Percentiles rank a stretch among this genome's conserved stretches.
Evolutionary conservation across 1,284 basidiomycete genomes (phyloP).

Genomic region (Ustilago esculenta): DNA sequence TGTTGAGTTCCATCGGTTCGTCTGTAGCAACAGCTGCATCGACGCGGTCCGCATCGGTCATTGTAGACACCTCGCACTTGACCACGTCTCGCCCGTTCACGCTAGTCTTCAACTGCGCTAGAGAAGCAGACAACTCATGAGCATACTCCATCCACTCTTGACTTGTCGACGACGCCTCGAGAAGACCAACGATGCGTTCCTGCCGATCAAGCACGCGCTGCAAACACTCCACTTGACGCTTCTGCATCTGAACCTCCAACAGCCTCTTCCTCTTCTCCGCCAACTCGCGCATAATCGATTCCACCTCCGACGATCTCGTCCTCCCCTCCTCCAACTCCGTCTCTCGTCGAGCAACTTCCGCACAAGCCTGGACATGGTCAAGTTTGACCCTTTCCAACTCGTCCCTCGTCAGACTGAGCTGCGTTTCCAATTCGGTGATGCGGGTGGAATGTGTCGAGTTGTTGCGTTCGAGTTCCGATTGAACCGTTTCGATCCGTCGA

Average conservation of each 20-base stretch:
- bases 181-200: conserved; percentile 17
- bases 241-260: conserved; percentile 21
- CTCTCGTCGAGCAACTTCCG: too few relatives aligned
- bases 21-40: background rate
- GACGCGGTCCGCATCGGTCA: background rate
- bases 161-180: background rate
- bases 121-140: background rate
- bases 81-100: background rate
- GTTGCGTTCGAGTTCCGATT: background rate
- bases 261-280: conserved; percentile 21
- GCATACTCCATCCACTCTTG: conserved; percentile 9
- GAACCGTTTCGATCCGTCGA: too few relatives aligned
- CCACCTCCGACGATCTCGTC: background rate
- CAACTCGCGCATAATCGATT: conserved; percentile 13
- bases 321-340: background rate
- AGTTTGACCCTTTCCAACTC: too few relatives aligned
- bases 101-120: background rate
- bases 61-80: background rate
- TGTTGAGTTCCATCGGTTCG: background rate
- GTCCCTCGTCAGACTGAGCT: too few relatives aligned
- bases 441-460: background rate
- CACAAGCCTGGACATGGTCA: too few relatives aligned
- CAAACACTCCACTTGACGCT: conserved; percentile 1
- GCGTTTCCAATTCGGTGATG: background rate
- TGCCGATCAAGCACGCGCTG: conserved; percentile 12